phyloP scores from a whole-genome alignment of 2,329 filamentous ascomycete genomes.

The Fusarium chaquense region DNA sequence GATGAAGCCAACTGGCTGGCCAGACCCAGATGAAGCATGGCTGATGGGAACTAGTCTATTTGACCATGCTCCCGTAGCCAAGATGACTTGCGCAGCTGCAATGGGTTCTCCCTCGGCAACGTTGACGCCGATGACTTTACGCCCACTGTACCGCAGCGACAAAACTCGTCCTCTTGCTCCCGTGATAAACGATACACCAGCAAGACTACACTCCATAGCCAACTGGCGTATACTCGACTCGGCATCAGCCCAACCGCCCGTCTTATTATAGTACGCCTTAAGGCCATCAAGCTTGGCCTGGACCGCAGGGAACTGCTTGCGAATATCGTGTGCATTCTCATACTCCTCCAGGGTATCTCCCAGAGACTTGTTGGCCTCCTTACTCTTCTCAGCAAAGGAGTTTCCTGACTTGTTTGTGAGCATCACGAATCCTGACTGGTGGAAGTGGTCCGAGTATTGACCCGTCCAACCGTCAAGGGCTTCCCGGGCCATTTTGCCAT shows the following conservation, averaged over 20 bases:
- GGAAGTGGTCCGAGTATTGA: slow-evolving; percentile 49
- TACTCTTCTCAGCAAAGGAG: slow-evolving; percentile 41
- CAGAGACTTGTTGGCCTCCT: slow-evolving; percentile 24
- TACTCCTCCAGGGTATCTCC: slow-evolving; percentile 42
- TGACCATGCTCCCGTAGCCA: slow-evolving; percentile 79
- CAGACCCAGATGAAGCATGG: slow-evolving; percentile 72
- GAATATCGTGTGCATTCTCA: slow-evolving; percentile 43
- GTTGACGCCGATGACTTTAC: slow-evolving; percentile 45
- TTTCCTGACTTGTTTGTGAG: slow-evolving; percentile 35
- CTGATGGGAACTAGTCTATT: slow-evolving; percentile 65
- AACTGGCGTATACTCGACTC: slow-evolving; percentile 46
- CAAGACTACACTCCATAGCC: slow-evolving; percentile 44
- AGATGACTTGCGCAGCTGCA: slow-evolving; percentile 68
- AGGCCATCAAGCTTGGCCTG: slow-evolving; percentile 42
- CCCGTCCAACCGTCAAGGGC: slow-evolving; percentile 46
- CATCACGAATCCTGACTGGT: slow-evolving; percentile 52
- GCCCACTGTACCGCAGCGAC: slow-evolving; percentile 35
- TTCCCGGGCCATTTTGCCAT: slow-evolving; percentile 67
- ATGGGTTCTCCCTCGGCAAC: slow-evolving; percentile 56
- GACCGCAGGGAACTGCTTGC: slow-evolving; percentile 32
- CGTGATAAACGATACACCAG: slow-evolving; percentile 50
- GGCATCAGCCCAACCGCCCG: slow-evolving; percentile 52
- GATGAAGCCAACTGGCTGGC: slow-evolving; percentile 75
- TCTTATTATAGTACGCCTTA: slow-evolving; percentile 47
- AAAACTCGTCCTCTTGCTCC: slow-evolving; percentile 48